phyloP scores from a whole-genome alignment of 495 filamentous ascomycete genomes.

The Podospora fimiseda region DNA sequence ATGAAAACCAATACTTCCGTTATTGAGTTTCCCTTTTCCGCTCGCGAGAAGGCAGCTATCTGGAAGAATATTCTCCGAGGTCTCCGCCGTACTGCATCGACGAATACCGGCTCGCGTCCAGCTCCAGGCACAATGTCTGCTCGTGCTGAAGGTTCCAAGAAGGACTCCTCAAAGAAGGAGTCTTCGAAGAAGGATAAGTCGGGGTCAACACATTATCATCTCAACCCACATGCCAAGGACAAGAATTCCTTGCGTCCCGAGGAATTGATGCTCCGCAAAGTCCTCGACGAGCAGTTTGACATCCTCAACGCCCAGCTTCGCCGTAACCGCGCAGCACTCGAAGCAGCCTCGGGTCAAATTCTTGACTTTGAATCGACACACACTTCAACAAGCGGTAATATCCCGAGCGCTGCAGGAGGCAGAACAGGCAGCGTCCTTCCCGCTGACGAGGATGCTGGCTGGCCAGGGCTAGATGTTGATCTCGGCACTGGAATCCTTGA shows the following conservation, averaged over 20 bases:
- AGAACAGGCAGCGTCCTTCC: not conserved
- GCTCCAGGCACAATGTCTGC: not conserved
- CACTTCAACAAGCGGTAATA: not conserved
- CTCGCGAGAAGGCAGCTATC: conserved; percentile 15
- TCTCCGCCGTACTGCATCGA: conserved; percentile 8
- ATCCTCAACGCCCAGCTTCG: conserved; percentile 16
- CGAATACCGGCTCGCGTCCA: not conserved
- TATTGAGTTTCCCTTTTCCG: conserved; percentile 22
- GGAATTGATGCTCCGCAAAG: conserved; percentile 8
- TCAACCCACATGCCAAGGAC: not conserved
- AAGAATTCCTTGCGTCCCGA: not conserved
- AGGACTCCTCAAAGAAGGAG: conserved; percentile 1
- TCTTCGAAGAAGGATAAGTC: not conserved
- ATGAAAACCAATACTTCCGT: conserved; percentile 22
- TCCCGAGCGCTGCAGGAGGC: not conserved
- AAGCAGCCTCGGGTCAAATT: conserved; percentile 13
- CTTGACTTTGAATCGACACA: conserved; percentile 14
- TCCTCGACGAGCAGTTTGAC: conserved; percentile 10
- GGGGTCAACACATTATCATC: not conserved
- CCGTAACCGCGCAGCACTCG: conserved; percentile 18
- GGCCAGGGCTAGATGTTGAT: conserved; percentile 6
- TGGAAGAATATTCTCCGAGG: conserved; percentile 21
- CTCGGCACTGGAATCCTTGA: not conserved
- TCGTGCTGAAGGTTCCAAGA: conserved; percentile 1
- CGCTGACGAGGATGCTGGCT: conserved; percentile 1